A percentile compares a stretch with the other conserved stretches of the same genome.
These are phyloP conservation scores for Fistulinella prunicolor DNA, from an alignment of 768 basidiomycete genomes.

Conservation along the genomic window DNA sequence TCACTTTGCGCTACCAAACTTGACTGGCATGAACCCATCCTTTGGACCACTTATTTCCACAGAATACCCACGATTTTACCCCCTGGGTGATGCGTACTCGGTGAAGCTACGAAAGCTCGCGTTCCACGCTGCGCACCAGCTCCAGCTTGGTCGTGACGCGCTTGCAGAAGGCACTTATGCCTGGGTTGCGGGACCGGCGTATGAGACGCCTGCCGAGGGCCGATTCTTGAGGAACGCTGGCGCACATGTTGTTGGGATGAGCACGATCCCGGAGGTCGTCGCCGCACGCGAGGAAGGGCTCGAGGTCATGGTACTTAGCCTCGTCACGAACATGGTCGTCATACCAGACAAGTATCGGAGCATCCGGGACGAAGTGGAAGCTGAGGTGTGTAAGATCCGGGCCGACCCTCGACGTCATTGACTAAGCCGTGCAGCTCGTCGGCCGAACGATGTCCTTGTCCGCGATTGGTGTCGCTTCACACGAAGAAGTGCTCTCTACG, in stretches of 20 bases:
- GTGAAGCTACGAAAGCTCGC: conserved; percentile 62
- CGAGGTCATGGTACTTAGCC: conserved; percentile 73
- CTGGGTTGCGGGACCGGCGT: conserved; percentile 89
- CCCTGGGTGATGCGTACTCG: conserved; percentile 83
- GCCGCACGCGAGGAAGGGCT: conserved; percentile 74
- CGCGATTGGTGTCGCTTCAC: conserved; percentile 54
- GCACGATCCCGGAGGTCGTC: conserved; percentile 86
- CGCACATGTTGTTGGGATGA: conserved; percentile 93
- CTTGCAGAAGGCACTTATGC: conserved; percentile 84
- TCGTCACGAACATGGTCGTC: conserved; percentile 85
- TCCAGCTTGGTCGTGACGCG: conserved; percentile 50
- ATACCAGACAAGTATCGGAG: conserved; percentile 64
- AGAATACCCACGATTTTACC: conserved; percentile 71
- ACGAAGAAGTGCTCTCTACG: conserved; percentile 71
- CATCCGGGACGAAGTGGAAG: conserved; percentile 70
- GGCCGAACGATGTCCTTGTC: conserved; percentile 49
- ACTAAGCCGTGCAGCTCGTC: conserved; percentile 62
- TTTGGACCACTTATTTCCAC: conserved; percentile 66
- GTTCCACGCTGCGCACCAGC: conserved; percentile 67
- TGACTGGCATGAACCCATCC: conserved; percentile 76
- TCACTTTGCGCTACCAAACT: conserved; percentile 76
- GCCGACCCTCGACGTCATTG: not conserved
- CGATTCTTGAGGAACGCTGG: conserved; percentile 69
- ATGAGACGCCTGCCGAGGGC: conserved; percentile 87
- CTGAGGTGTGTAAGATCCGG: conserved; percentile 55